A percentile compares a stretch with the other conserved stretches of the same genome.
These are phyloP conservation scores for Pyronema domesticum DNA, from an alignment of 495 filamentous ascomycete species.

Conservation along the genomic window DNA sequence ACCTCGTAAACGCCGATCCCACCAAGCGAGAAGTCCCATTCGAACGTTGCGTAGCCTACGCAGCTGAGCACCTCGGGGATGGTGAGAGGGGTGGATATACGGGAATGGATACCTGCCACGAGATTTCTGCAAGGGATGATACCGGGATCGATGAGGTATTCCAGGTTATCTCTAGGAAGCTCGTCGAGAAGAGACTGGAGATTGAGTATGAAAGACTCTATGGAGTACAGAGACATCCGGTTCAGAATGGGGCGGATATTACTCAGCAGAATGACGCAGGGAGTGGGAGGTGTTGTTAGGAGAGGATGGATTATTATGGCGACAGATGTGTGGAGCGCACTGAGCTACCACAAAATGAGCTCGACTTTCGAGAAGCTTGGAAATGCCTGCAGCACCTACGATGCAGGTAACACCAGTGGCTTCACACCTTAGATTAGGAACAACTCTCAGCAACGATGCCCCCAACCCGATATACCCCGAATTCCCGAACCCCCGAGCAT, in stretches of 20 bases:
- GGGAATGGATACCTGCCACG: slow-evolving; percentile 91
- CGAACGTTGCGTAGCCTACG: slow-evolving; percentile 84
- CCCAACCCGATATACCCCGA: too few relatives aligned
- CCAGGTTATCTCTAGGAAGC: slow-evolving; percentile 77
- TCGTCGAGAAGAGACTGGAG: slow-evolving; percentile 49
- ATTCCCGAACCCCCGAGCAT: too few relatives aligned
- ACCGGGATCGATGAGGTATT: slow-evolving; percentile 84
- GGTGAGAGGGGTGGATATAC: slow-evolving; percentile 29
- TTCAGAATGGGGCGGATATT: neutral
- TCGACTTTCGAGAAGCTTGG: too few relatives aligned
- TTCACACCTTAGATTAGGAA: too few relatives aligned
- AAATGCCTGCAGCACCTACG: too few relatives aligned
- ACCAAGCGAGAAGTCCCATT: slow-evolving; percentile 64
- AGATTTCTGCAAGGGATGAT: slow-evolving; percentile 84
- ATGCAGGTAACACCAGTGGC: too few relatives aligned
- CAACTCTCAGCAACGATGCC: too few relatives aligned
- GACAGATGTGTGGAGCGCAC: too few relatives aligned
- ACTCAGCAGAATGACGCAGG: slow-evolving; percentile 9
- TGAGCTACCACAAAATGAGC: too few relatives aligned
- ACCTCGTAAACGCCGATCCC: slow-evolving; percentile 72
- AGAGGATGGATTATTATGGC: too few relatives aligned
- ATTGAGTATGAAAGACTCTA: slow-evolving; percentile 5
- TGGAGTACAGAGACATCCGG: neutral
- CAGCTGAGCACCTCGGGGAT: slow-evolving; percentile 57
- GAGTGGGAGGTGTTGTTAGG: slow-evolving; percentile 20